Evolutionary conservation across 164 flowering plant species (phyloP).

Genomic region (Platanus orientalis): DNA sequence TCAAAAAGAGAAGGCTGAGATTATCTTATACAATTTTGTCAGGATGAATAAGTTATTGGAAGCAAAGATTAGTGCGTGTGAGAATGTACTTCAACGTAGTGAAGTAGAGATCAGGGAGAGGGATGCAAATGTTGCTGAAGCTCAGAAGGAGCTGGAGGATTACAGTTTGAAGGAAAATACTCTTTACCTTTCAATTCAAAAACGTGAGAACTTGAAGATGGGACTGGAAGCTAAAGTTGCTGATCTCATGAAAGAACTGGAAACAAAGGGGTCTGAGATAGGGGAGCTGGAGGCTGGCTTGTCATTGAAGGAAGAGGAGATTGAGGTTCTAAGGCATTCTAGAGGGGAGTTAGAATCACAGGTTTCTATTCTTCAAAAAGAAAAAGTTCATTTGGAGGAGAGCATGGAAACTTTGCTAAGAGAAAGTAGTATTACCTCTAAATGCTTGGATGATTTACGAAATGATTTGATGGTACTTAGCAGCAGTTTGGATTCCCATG

Average conservation of each 20-base stretch:
- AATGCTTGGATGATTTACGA: slow-evolving; percentile 45
- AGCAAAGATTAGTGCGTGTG: slow-evolving; percentile 27
- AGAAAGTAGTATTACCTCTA: slow-evolving; percentile 37
- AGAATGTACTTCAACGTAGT: slow-evolving; percentile 15
- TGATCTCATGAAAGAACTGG: slow-evolving; percentile 26
- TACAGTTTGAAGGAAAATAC: slow-evolving; percentile 15
- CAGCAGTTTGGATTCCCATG: slow-evolving; percentile 45
- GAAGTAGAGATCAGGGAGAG: slow-evolving; percentile 19
- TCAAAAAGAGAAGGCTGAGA: slow-evolving; percentile 27
- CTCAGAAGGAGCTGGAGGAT: slow-evolving; percentile 20
- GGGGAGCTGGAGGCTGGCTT: slow-evolving; percentile 28
- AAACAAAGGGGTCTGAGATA: slow-evolving; percentile 24
- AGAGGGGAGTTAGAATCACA: slow-evolving; percentile 32
- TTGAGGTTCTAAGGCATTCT: slow-evolving; percentile 19
- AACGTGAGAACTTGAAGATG: slow-evolving; percentile 25
- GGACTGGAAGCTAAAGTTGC: slow-evolving; percentile 24
- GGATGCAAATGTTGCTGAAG: slow-evolving; percentile 15
- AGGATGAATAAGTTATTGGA: slow-evolving; percentile 37
- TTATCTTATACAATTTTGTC: slow-evolving; percentile 22
- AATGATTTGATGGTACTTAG: slow-evolving; percentile 38
- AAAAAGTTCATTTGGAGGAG: slow-evolving; percentile 43
- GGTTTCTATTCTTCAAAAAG: slow-evolving; percentile 37
- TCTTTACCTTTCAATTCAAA: slow-evolving; percentile 19
- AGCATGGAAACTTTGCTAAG: slow-evolving; percentile 25
- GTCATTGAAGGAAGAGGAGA: slow-evolving; percentile 44